Evolutionary conservation across 768 basidiomycete genomes (phyloP).

Genomic region (Tricholoma saponaceum): DNA sequence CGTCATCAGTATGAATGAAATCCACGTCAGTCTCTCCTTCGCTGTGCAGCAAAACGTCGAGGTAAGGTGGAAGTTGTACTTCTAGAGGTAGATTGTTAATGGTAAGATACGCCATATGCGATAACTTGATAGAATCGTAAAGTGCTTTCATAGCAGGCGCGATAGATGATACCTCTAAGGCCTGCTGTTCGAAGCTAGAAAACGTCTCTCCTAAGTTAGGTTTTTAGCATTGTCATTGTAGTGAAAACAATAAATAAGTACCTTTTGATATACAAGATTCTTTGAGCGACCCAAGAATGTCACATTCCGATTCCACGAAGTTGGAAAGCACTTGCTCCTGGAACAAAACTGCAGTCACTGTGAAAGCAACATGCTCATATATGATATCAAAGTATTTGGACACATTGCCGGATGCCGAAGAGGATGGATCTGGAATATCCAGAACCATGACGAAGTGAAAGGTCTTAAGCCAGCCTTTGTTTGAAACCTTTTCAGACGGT

Average conservation of each 20-base stretch:
- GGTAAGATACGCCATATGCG: conserved; percentile 72
- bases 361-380: conserved; percentile 87
- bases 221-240: background rate
- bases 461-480: conserved; percentile 56
- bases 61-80: conserved; percentile 79
- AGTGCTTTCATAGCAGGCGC: conserved; percentile 77
- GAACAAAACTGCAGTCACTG: conserved; percentile 86
- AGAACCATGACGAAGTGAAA: conserved; percentile 88
- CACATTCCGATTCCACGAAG: conserved; percentile 83
- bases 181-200: conserved; percentile 48
- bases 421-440: conserved; percentile 88
- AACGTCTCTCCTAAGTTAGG: conserved; percentile 52
- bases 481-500: conserved; percentile 31
- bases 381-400: conserved; percentile 80
- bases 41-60: conserved; percentile 66
- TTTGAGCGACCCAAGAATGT: conserved; percentile 61
- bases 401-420: conserved; percentile 73
- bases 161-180: conserved; percentile 64
- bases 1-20: conserved; percentile 46
- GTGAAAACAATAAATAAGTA: conserved; percentile 20
- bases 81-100: conserved; percentile 80
- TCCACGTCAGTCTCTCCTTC: conserved; percentile 52
- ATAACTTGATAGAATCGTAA: conserved; percentile 74
- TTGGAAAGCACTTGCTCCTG: conserved; percentile 86
- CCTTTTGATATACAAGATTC: conserved; percentile 70